Conservation (phyloP, 148 eudicot genomes). For the Persicaria tinctoria region DNA sequence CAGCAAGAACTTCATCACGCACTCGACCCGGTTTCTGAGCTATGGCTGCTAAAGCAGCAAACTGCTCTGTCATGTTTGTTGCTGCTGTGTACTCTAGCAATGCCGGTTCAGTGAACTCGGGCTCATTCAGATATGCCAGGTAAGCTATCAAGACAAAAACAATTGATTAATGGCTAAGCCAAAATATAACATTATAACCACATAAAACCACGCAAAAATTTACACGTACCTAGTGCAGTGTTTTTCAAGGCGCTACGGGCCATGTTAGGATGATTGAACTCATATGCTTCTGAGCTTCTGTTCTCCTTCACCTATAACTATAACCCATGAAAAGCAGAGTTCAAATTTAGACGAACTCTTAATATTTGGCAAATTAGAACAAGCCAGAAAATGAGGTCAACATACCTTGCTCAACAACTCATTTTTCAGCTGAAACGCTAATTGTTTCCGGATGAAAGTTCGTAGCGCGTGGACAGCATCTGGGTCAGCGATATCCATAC, state of each 20-base stretch:
- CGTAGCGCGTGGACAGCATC: constrained; percentile 95
- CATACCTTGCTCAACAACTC: constrained; percentile 57
- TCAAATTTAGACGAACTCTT: neutral
- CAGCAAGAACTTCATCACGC: constrained; percentile 72
- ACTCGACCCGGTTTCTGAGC: constrained; percentile 71
- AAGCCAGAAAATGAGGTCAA: neutral
- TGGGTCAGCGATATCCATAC: constrained; percentile 97
- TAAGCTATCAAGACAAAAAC: constrained; percentile 46
- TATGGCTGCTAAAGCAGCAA: constrained; percentile 78
- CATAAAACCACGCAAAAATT: neutral
- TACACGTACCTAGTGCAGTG: constrained; percentile 55
- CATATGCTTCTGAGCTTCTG: constrained; percentile 65
- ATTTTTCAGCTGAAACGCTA: constrained; percentile 69
- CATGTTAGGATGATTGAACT: constrained; percentile 61
- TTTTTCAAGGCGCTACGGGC: constrained; percentile 92
- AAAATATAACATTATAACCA: neutral
- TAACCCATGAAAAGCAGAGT: neutral
- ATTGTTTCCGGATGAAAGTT: constrained; percentile 70
- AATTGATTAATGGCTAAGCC: neutral
- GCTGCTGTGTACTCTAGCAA: constrained; percentile 77
- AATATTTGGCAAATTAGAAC: neutral
- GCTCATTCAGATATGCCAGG: constrained; percentile 63
- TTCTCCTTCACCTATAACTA: constrained; percentile 85
- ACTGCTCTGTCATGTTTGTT: constrained; percentile 91
- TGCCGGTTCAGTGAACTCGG: constrained; percentile 57